Percentiles rank a stretch among this genome's conserved stretches.
Conservation (phyloP, 192 early-diverging fungal genomes). For the Backusella tuberculispora region DNA sequence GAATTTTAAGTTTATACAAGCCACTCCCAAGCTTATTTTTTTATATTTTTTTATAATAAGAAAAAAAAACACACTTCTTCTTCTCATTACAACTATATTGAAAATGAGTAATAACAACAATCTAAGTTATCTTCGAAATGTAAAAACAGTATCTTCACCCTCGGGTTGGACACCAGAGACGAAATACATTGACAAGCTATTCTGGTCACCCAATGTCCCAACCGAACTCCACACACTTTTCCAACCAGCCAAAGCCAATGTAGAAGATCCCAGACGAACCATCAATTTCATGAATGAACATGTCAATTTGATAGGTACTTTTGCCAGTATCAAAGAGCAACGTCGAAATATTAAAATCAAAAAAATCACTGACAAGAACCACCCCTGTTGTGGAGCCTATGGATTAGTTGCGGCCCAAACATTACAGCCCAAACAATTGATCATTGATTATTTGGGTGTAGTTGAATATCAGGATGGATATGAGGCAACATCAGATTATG, state of each 20-base stretch:
- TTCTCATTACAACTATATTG: background rate
- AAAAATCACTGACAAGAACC: constrained; percentile 40
- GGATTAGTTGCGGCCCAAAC: constrained; percentile 42
- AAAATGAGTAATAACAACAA: background rate
- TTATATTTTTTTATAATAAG: no score
- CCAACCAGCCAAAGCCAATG: constrained; percentile 23
- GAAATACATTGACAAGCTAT: constrained; percentile 36
- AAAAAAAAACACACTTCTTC: no score
- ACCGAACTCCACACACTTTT: constrained; percentile 20
- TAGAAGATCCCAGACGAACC: constrained; percentile 13
- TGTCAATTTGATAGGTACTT: constrained; percentile 34
- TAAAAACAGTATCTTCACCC: constrained; percentile 31
- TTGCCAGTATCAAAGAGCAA: constrained; percentile 30
- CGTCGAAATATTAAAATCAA: constrained; percentile 40
- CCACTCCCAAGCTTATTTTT: no score
- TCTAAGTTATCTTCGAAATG: constrained; percentile 25
- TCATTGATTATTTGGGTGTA: constrained; percentile 46
- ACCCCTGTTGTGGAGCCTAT: constrained; percentile 46
- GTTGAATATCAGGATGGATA: constrained; percentile 42
- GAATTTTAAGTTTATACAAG: no score
- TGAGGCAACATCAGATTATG: constrained; percentile 44
- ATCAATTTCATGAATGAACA: constrained; percentile 33
- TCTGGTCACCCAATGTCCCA: constrained; percentile 37
- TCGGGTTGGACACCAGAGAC: constrained; percentile 37
- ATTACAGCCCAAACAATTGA: constrained; percentile 34